phyloP scores from a whole-genome alignment of 1,139 yeast species.

The Protomyces arabidopsidicola region DNA sequence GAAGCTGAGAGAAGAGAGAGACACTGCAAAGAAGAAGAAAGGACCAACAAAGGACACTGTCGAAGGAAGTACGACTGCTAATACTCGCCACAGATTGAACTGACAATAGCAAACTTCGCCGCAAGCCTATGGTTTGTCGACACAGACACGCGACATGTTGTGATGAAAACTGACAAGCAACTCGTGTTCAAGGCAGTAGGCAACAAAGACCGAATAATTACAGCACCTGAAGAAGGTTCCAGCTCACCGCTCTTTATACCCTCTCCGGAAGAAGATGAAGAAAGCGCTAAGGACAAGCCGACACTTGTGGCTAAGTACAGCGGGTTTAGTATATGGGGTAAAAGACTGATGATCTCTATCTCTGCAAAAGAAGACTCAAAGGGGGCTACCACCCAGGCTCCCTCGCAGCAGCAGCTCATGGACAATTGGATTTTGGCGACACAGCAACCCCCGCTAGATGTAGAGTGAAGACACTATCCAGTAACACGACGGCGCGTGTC shows the following conservation, averaged over 20 bases:
- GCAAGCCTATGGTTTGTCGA: constrained; percentile 24
- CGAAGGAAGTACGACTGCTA: neutral
- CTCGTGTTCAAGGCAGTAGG: neutral
- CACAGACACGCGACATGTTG: constrained; percentile 3
- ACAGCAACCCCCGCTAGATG: neutral
- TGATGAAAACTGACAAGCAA: neutral
- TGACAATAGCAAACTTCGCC: constrained; percentile 2
- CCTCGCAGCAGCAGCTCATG: neutral
- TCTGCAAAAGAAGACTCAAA: neutral
- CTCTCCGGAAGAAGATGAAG: constrained; percentile 11
- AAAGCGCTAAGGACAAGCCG: constrained; percentile 3
- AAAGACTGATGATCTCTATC: neutral
- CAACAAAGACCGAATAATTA: neutral
- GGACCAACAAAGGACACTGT: constrained; percentile 20
- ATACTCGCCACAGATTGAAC: neutral
- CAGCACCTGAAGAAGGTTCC: neutral
- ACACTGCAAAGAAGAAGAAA: constrained; percentile 4
- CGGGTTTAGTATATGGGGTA: constrained; percentile 15
- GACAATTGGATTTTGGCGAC: constrained; percentile 7
- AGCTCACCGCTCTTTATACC: constrained; percentile 18
- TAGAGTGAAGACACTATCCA: neutral
- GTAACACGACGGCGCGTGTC: too few species aligned
- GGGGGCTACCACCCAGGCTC: neutral
- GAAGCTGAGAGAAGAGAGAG: constrained; percentile 25
- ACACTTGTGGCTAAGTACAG: constrained; percentile 4